Base-by-base conservation (phyloP, 2,329 filamentous ascomycete genomes). In the Oidium heveae region DNA sequence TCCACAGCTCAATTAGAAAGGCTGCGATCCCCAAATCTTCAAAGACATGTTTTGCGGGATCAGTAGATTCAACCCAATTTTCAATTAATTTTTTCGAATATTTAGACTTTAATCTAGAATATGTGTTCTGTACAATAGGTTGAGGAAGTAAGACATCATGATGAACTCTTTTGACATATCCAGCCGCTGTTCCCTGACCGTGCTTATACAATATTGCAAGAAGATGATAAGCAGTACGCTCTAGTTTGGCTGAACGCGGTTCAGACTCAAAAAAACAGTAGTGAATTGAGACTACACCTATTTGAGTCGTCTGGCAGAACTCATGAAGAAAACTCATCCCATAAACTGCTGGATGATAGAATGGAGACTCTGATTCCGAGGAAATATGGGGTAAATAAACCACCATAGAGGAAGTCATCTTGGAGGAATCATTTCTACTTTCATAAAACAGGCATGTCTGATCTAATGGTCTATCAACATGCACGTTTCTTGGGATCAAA, bases 1-100 rank as follows among this genome's bases (percentile, higher is more conserved):
- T 69, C 91, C 91, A 98, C 1, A 96, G 70, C 69, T 95, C 88
- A 28, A 96, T 85, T 53, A 96, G 70, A 62, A 95, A 98, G 0
- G 89, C 84, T 0, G 89, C 84, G 58, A 98, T 95, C 4, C 79
- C 76, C 20, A 98, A 69, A 64, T 96, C 89, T 65, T 98, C 91
- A 66, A 95, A 96, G 2, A 96, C 86, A 64, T 96, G 88, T 66
- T 96, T 98, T 16, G 72, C 72, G 0, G 88, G 85, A 64, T 94
- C 87, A 0, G 88, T 96, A 53, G 75, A 75, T 69, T 96, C 91
- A 15, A 79, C 80, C 91, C 89, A 98, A 1, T 68, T 70, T n/a
- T 76, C 67, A 15, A 87, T 81, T 13, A 98, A 69, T 0, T 68
- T 63, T 20, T 76, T 74, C 0, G 86, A 86, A 64, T 96, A 87